Evolutionary conservation across 2,329 filamentous ascomycete species (phyloP).

Genomic region (Thielaviopsis euricoi): DNA sequence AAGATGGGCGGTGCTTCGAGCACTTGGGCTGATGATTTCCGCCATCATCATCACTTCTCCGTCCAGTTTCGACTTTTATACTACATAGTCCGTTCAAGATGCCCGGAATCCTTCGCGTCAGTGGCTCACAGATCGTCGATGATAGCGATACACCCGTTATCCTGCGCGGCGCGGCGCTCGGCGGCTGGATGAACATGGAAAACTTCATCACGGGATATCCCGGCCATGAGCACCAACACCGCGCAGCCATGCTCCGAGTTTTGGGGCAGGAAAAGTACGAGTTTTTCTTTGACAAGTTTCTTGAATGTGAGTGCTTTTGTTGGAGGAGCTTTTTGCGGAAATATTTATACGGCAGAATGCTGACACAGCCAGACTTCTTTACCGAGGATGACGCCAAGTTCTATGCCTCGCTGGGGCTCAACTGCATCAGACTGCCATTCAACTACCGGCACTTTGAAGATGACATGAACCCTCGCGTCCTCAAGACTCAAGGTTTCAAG

Average conservation of each 20-base stretch:
- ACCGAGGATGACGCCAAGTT: slow-evolving; percentile 40
- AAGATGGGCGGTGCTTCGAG: background rate
- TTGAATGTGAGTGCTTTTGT: slow-evolving; percentile 21
- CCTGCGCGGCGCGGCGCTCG: slow-evolving; percentile 22
- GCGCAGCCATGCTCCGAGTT: slow-evolving; percentile 33
- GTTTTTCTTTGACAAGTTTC: slow-evolving; percentile 41
- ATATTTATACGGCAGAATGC: background rate
- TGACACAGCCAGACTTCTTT: slow-evolving; percentile 30
- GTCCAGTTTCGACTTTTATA: background rate
- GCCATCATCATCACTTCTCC: no score
- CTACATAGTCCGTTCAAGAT: background rate
- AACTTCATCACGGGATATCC: slow-evolving; percentile 49
- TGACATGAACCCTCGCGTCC: slow-evolving; percentile 30
- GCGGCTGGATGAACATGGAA: slow-evolving; percentile 30
- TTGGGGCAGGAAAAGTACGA: slow-evolving; percentile 39
- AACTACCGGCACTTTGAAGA: slow-evolving; percentile 43
- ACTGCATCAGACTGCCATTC: slow-evolving; percentile 43
- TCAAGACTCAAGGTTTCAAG: slow-evolving; percentile 32
- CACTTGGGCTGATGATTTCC: no score
- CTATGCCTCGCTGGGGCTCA: slow-evolving; percentile 36
- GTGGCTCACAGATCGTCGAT: slow-evolving; percentile 26
- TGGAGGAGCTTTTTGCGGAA: background rate
- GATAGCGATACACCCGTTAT: slow-evolving; percentile 26
- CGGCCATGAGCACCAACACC: slow-evolving; percentile 39
- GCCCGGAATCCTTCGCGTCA: slow-evolving; percentile 16